These are phyloP conservation scores for Arachnopeziza araneosa DNA, from an alignment of 2,329 filamentous ascomycete genomes.

Conservation along the genomic window DNA sequence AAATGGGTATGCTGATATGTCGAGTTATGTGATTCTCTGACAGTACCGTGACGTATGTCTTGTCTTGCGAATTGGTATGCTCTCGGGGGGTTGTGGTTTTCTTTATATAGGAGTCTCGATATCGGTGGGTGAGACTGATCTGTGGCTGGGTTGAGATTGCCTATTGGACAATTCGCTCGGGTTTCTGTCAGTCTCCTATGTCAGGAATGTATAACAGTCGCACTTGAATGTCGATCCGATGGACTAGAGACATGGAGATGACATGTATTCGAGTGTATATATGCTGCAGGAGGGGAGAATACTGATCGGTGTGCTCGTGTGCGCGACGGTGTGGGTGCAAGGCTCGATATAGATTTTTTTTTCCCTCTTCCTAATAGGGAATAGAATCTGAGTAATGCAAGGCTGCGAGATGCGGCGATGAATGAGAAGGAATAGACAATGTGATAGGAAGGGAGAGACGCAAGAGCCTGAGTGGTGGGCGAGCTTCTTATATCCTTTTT, in stretches of 20 bases:
- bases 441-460: background rate
- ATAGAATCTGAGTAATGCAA: background rate
- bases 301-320: constrained; percentile 8
- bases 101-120: background rate
- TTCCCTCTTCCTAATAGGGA: background rate
- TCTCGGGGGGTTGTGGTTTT: background rate
- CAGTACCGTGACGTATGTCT: background rate
- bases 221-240: constrained; percentile 22
- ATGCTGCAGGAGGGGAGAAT: constrained; percentile 13
- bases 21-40: background rate
- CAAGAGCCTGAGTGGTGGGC: background rate
- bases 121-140: background rate
- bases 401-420: background rate
- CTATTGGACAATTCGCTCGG: background rate
- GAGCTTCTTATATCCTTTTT: background rate
- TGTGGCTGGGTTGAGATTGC: background rate
- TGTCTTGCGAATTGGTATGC: background rate
- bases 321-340: background rate
- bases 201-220: constrained; percentile 26
- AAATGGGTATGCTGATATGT: background rate
- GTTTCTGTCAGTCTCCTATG: constrained; percentile 26
- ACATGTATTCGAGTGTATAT: constrained; percentile 21
- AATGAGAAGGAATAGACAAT: background rate
- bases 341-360: background rate
- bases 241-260: constrained; percentile 27